These are phyloP conservation scores for Nymphaea thermarum DNA, from an alignment of 164 flowering plant genomes.

Conservation along the genomic window DNA sequence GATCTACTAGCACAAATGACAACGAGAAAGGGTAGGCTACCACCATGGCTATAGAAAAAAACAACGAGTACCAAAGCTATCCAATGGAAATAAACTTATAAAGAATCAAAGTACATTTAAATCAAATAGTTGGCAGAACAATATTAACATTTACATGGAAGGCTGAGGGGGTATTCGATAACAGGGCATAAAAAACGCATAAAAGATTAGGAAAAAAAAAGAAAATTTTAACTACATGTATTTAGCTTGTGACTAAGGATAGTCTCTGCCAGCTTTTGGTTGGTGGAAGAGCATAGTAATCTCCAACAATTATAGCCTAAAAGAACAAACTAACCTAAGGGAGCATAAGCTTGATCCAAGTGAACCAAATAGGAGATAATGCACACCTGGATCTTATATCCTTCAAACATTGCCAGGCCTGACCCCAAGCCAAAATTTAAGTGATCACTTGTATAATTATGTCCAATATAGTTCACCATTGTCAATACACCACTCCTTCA, in stretches of 20 bases:
- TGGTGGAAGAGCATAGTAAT: slow-evolving; percentile 98
- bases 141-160: too few species aligned
- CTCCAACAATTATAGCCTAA: slow-evolving; percentile 92
- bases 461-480: slow-evolving; percentile 5
- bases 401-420: slow-evolving; percentile 94
- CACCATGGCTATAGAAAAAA: too few species aligned
- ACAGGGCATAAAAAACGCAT: too few species aligned
- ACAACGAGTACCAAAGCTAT: too few species aligned
- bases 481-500: not conserved
- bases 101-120: too few species aligned
- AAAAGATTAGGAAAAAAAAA: too few species aligned
- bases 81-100: too few species aligned
- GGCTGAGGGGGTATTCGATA: too few species aligned
- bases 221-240: too few species aligned
- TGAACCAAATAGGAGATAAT: not conserved
- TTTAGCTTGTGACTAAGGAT: slow-evolving; percentile 79
- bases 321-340: not conserved
- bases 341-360: not conserved
- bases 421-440: slow-evolving; percentile 95
- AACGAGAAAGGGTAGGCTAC: too few species aligned
- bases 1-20: too few species aligned
- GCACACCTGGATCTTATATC: slow-evolving; percentile 76
- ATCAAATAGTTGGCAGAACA: too few species aligned
- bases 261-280: slow-evolving; percentile 98
- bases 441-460: slow-evolving; percentile 98